phyloP scores from a whole-genome alignment of 106 monocot genomes.

The Cymbidium sinense region DNA sequence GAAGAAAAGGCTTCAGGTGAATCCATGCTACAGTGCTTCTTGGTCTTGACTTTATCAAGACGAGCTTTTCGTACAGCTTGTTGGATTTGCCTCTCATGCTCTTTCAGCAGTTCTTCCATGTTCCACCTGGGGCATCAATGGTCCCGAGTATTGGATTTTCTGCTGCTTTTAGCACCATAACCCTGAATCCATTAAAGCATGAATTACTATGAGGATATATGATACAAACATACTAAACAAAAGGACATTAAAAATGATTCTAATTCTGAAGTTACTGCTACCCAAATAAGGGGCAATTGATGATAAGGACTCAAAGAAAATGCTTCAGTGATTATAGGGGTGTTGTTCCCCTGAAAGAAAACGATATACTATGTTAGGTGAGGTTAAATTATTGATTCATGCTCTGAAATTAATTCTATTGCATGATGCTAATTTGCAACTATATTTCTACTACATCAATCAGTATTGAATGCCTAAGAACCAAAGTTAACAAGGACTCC shows the following conservation, averaged over 20 bases:
- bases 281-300: neutral
- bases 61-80: conserved; percentile 70
- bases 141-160: conserved; percentile 80
- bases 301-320: neutral
- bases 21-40: neutral
- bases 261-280: neutral
- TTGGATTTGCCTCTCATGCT: conserved; percentile 82
- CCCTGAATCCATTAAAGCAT: conserved; percentile 23
- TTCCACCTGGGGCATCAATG: conserved; percentile 76
- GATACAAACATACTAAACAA: neutral
- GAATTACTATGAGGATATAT: neutral
- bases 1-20: neutral
- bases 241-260: neutral
- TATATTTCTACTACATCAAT: neutral
- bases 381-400: neutral
- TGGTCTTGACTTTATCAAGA: conserved; percentile 44
- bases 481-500: too few relatives aligned
- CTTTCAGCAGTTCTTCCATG: conserved; percentile 82
- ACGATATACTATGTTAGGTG: neutral
- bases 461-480: neutral
- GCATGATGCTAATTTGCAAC: neutral
- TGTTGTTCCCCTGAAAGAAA: neutral
- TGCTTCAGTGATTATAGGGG: neutral
- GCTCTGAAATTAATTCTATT: neutral
- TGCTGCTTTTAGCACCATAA: conserved; percentile 48